These are phyloP conservation scores for Ustilago curta DNA, from an alignment of 1,284 basidiomycete genomes.

Conservation along the genomic window DNA sequence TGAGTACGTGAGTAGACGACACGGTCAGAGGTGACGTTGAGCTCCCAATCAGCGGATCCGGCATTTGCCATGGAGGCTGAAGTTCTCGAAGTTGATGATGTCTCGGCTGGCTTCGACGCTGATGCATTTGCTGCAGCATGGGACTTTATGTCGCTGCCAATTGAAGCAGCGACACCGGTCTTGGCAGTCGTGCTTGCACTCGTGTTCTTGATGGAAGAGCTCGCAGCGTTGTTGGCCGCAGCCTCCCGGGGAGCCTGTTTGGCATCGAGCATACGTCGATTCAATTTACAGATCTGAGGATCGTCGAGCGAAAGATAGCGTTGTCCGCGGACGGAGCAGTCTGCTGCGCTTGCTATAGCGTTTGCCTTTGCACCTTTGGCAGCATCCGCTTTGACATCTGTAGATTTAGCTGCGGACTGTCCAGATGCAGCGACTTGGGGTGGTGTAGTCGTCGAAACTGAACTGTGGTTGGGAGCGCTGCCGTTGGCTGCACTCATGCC, in stretches of 20 bases:
- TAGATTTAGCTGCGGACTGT: not conserved
- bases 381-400: slow-evolving; percentile 13
- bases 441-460: not conserved
- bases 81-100: not conserved
- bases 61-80: not conserved
- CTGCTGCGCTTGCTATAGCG: slow-evolving; percentile 3
- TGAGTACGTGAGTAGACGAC: slow-evolving; percentile 84
- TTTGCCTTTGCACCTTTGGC: slow-evolving; percentile 6
- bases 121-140: slow-evolving; percentile 7
- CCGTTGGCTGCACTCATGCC: not conserved
- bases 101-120: slow-evolving; percentile 1
- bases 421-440: not conserved
- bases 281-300: slow-evolving; percentile 44
- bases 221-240: not conserved
- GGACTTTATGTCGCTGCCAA: slow-evolving; percentile 8
- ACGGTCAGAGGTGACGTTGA: slow-evolving; percentile 62
- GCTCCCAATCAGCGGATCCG: slow-evolving; percentile 50
- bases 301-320: slow-evolving; percentile 47
- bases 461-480: not conserved
- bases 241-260: slow-evolving; percentile 33
- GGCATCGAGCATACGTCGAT: slow-evolving; percentile 42
- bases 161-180: not conserved
- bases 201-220: slow-evolving; percentile 6
- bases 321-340: slow-evolving; percentile 50
- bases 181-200: slow-evolving; percentile 1